Base-by-base conservation (phyloP, 2,329 filamentous ascomycete species). In the Aspergillus amoenus region DNA sequence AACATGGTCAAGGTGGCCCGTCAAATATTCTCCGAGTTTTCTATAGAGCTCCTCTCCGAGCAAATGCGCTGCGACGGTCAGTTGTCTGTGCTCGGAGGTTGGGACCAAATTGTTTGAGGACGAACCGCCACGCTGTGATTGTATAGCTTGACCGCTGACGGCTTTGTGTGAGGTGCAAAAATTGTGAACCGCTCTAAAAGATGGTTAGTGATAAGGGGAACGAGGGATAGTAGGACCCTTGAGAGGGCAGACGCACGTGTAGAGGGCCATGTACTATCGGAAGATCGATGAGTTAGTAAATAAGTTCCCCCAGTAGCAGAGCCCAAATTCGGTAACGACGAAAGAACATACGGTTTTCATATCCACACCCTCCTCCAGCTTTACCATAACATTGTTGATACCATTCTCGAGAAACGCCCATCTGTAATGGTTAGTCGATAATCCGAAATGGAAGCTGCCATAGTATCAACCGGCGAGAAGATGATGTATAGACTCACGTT, bases 101-200 rank as follows among this genome's bases (percentile, higher is more conserved):
- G 15, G 34, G 30, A 42, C 9, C 44, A 34, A 42, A 43, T 42
- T 27, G 22, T 12, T 43, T n/a, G 32, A n/a, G 34, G 39, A 70
- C 74, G 49, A 79, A 87, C 90, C 90, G 75, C 92, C 92, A 61
- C 89, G 82, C 73, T 91, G 88, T 62, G 84, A 84, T 37, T 81
- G 63, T 75, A 70, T 73, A 68, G 79, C 65, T 67, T 76, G 72
- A 63, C 76, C 64, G 52, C 85, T 84, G 44, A 93, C 87, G 1
- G 91, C 91, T 74, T 97, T 97, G 75, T 97, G 94, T 22, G 94
- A 96, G 56, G 94, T 99, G 76, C 94, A 99, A 76, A 99, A 99
- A 79, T 99, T 97, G 79, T 99, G 94, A 49, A 99, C 94, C 60
- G 93, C 92, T 52, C 83, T 93, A 73, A 55, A 55, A 52, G 22